Evolutionary conservation across 2,329 filamentous ascomycete species (phyloP), one percentile per base, ranked within the genome.

Genomic region (Dothideomycetes sp.): DNA sequence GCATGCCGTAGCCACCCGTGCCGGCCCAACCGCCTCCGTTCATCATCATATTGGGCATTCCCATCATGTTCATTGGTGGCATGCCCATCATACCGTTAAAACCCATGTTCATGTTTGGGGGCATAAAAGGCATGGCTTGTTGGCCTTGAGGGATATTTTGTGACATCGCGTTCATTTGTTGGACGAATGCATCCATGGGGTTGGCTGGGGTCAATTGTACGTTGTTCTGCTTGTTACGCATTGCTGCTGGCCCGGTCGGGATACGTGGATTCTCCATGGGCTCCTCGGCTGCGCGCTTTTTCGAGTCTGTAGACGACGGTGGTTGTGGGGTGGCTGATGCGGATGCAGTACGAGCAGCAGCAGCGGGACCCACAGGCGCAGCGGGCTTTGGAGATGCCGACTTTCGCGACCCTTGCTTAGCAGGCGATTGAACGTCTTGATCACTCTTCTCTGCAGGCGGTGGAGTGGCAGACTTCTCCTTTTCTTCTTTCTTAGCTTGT

Each of bases 251-350:
- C 10, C 62, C 65, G 3, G 62, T 61, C 5, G 61, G 59, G 14
- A 60, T 60, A 16, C 61, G 57, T 34, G 61, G 52, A 42, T 61
- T 67, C 36, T 61, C 62, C 39, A 72, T 61, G 22, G 77, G 70
- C 38, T 87, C 81, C 27, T 89, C 85, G 11, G 87, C 86, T 9
- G 82, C 74, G 16, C 91, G 78, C 65, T 96, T 98, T 64, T 84
- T 91, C 18, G 75, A 65, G 37, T 48, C 45, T 34, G 52, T 49
- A n/a, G n/a, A n/a, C 35, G 48, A 40, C 36, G 46, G 45, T 36
- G 50, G 47, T 30, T 46, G 36, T 41, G 46, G 45, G 46, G 49
- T 35, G 43, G 40, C 48, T 41, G 52, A 42, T 43, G 50, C 50
- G 7, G 42, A 27, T 34, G 47, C 38, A 37, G 47, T 48, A 27